These are phyloP conservation scores for Physaria fendleri DNA, from an alignment of 345 rosid species.

Conservation along the genomic window DNA sequence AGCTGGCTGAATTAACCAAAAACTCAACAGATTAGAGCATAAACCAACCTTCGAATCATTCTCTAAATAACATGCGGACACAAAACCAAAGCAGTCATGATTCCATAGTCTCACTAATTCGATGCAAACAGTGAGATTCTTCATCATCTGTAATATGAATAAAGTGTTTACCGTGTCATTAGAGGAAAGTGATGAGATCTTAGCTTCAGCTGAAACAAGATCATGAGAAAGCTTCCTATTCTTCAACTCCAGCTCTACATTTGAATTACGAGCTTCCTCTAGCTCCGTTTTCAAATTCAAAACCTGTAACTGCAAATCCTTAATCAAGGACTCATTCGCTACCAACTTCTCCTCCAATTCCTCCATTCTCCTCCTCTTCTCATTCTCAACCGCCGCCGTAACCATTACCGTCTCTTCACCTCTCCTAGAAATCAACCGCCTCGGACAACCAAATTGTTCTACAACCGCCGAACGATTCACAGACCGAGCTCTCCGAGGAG, in stretches of 20 bases:
- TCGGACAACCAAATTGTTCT: conserved; percentile 51
- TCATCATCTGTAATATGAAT: background rate
- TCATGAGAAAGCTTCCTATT: conserved; percentile 56
- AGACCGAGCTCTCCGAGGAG: conserved; percentile 31
- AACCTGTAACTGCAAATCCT: conserved; percentile 54
- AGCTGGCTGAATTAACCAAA: conserved; percentile 31
- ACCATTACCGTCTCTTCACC: conserved; percentile 19
- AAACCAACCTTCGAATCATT: no score
- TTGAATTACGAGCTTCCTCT: conserved; percentile 48
- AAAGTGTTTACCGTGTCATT: conserved; percentile 35
- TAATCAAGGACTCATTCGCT: conserved; percentile 44
- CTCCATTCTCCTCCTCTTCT: conserved; percentile 33
- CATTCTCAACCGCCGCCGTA: conserved; percentile 13
- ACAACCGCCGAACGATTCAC: conserved; percentile 30
- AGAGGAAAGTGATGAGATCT: conserved; percentile 42
- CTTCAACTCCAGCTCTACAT: conserved; percentile 41
- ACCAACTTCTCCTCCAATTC: conserved; percentile 47
- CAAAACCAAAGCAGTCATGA: background rate
- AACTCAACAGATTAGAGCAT: conserved; percentile 6
- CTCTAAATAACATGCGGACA: background rate
- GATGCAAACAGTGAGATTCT: background rate
- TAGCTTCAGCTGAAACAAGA: conserved; percentile 58
- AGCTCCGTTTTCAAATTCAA: conserved; percentile 47
- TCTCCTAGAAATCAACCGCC: conserved; percentile 33
- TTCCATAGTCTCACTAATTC: background rate